These are phyloP conservation scores for Amyloporia xantha DNA, from an alignment of 768 basidiomycete species.

Conservation along the genomic window DNA sequence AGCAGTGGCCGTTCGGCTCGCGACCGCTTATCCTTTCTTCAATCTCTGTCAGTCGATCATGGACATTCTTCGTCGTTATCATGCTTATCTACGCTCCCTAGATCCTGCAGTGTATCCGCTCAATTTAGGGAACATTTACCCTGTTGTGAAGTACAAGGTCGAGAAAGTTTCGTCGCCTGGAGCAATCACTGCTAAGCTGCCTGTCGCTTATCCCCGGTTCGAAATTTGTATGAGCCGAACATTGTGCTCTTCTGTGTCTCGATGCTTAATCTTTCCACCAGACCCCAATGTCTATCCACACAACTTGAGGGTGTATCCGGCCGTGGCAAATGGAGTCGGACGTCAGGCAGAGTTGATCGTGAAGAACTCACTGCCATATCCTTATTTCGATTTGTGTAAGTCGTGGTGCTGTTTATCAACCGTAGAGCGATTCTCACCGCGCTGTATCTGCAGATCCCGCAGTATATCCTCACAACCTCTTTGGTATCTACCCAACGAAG, in stretches of 20 bases:
- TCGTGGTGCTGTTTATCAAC: not conserved
- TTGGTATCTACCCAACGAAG: not conserved
- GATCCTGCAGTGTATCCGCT: constrained; percentile 15
- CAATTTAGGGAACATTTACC: constrained; percentile 7
- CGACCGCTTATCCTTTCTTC: constrained; percentile 26
- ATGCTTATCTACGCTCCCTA: not conserved
- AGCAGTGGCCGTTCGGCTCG: too few relatives aligned
- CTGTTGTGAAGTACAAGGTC: too few relatives aligned
- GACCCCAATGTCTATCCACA: not conserved
- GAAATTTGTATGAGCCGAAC: not conserved
- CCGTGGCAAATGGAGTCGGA: not conserved
- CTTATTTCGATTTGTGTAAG: not conserved
- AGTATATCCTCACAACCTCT: constrained; percentile 3
- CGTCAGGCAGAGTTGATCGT: not conserved
- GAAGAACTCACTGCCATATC: not conserved
- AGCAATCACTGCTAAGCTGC: not conserved
- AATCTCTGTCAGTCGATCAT: constrained; percentile 15
- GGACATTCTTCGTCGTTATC: too few relatives aligned
- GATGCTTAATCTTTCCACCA: not conserved
- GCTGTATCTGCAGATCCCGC: not conserved
- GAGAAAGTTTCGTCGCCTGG: not conserved
- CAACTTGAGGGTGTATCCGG: too few relatives aligned
- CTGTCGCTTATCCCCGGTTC: not conserved
- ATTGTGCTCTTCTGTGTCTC: not conserved
- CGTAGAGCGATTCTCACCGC: not conserved